phyloP scores from a whole-genome alignment of 371 early-diverging fungal genomes.

The Mortierella sp. region DNA sequence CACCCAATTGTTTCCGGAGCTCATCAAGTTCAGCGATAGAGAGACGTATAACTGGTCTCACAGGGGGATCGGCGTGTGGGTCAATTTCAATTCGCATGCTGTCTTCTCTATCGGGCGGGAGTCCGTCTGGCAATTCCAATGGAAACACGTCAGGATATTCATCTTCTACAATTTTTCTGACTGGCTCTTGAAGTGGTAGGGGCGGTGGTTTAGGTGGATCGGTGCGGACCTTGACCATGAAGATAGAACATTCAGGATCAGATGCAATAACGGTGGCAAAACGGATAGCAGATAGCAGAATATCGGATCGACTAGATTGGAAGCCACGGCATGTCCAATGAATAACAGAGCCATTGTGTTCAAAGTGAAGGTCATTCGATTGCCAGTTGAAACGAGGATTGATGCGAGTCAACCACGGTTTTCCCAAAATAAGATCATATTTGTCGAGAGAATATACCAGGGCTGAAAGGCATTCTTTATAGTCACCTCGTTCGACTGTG shows the following conservation, averaged over 20 bases:
- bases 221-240: no score
- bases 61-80: conserved; percentile 24
- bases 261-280: no score
- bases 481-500: no score
- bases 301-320: no score
- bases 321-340: conserved; percentile 2
- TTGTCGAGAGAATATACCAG: conserved; percentile 13
- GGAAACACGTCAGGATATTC: conserved; percentile 23
- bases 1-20: background rate
- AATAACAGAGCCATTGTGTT: background rate
- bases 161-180: conserved; percentile 9
- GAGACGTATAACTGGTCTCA: conserved; percentile 28
- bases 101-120: conserved; percentile 12
- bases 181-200: no score
- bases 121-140: background rate
- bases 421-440: conserved; percentile 22
- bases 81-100: conserved; percentile 32
- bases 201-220: background rate
- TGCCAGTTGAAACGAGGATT: conserved; percentile 12
- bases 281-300: no score
- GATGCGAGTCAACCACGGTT: conserved; percentile 17
- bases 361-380: conserved; percentile 14
- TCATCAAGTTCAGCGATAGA: conserved; percentile 11
- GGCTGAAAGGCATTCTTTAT: no score
- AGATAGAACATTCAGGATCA: no score